Conservation (phyloP, 352 stramenopile genomes). For the Peronospora destructor region DNA sequence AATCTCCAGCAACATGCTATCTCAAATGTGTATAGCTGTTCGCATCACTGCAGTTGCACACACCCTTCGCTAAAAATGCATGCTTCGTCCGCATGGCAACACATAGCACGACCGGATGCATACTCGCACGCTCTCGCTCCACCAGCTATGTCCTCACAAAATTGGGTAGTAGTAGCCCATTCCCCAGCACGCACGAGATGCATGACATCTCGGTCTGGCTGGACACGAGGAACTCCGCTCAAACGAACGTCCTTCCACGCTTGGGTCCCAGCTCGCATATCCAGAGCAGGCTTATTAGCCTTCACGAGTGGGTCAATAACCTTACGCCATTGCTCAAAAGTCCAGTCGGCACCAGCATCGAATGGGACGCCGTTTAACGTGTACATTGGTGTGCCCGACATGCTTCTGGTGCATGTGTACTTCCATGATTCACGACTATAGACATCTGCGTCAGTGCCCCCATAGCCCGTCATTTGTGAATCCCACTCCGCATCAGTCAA, state of each 20-base stretch:
- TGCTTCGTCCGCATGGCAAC: constrained; percentile 57
- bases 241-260: constrained; percentile 41
- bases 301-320: constrained; percentile 40
- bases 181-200: constrained; percentile 36
- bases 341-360: constrained; percentile 62
- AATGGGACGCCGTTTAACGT: constrained; percentile 74
- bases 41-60: constrained; percentile 25
- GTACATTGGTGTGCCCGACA: constrained; percentile 73
- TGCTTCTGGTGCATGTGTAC: constrained; percentile 68
- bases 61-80: constrained; percentile 61
- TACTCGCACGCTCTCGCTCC: constrained; percentile 60
- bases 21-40: no score
- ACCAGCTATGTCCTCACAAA: constrained; percentile 29
- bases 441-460: constrained; percentile 60
- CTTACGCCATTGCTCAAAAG: constrained; percentile 58
- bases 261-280: constrained; percentile 32
- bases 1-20: no score
- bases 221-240: constrained; percentile 32
- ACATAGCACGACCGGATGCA: constrained; percentile 57
- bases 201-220: constrained; percentile 51
- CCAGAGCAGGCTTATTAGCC: constrained; percentile 29
- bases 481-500: constrained; percentile 62
- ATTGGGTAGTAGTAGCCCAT: constrained; percentile 29
- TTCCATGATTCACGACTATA: constrained; percentile 65
- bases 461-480: constrained; percentile 66